Base-by-base conservation (phyloP, 2,329 filamentous ascomycete species). In the Pyrenophora tritici-repentis region DNA sequence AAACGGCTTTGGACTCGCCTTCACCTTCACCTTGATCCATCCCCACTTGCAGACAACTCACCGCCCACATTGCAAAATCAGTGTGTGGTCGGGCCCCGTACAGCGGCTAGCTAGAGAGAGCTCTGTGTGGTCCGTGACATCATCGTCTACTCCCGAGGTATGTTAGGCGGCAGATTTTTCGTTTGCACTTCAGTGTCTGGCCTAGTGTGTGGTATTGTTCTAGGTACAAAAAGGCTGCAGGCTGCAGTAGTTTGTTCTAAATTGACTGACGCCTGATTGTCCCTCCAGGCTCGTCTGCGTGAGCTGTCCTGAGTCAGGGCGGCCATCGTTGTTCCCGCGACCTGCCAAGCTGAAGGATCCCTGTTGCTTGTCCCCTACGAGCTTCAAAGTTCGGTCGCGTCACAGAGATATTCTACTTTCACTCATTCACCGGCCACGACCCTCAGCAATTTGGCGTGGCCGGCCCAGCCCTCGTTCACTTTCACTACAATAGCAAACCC, bases 111-210 rank as follows among this genome's bases (percentile, higher is more conserved):
- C 58, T 48, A 47, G 46, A 43, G 46, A 26, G 18, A 20, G 48
- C 59, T 42, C 47, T 54, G 47, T 55, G 53, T 58, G 60, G 58
- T 46, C 58, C 59, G 45, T 66, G 65, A 68, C 65, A 65, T 67
- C 65, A 67, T 62, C 52, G 58, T 48, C 43, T 55, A 49, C 53
- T 12, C 51, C 63, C 63, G 57, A 62, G 62, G 63, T 67, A 56
- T 54, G 58, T 58, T 44, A 42, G 51, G 42, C 51, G 50, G 40
- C 56, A 59, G 53, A 54, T 40, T 53, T 50, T 53, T 47, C 50
- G 39, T 29, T 51, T 13, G 50, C 37, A 39, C 33, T 22, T 35
- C 41, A 31, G 22, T 14, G 17, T 38, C 17, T 43, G 31, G 14
- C 47, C 33, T 37, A 49, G 49, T 39, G 35, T 20, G 20, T 41